phyloP scores from a whole-genome alignment of 202 grass and related monocot genomes.

The Panicum virgatum region DNA sequence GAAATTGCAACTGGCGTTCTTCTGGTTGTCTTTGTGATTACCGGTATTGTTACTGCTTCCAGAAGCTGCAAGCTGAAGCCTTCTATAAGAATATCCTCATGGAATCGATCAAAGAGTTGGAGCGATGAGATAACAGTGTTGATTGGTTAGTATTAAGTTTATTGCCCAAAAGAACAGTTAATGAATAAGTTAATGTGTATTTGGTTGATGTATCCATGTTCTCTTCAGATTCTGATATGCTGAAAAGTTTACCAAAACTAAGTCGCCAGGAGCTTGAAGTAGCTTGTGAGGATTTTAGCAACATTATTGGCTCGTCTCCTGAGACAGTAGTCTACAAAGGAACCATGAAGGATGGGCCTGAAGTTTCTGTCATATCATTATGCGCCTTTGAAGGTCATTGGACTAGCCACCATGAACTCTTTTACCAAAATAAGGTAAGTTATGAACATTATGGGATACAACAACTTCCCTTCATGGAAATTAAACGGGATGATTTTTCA shows the following conservation, averaged over 20 bases:
- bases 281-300: slow-evolving; percentile 99
- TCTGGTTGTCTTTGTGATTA: slow-evolving; percentile 67
- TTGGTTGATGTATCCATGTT: slow-evolving; percentile 13
- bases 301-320: slow-evolving; percentile 86
- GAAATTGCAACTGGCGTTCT: slow-evolving; percentile 90
- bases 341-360: slow-evolving; percentile 82
- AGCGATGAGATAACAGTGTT: slow-evolving; percentile 74
- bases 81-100: slow-evolving; percentile 64
- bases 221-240: slow-evolving; percentile 70
- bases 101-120: slow-evolving; percentile 70
- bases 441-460: neutral
- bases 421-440: slow-evolving; percentile 84
- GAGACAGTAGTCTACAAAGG: slow-evolving; percentile 92
- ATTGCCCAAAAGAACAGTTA: neutral
- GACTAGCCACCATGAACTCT: slow-evolving; percentile 83
- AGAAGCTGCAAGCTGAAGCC: slow-evolving; percentile 77
- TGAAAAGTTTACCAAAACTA: slow-evolving; percentile 77
- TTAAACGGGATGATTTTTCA: slow-evolving; percentile 21
- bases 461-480: neutral
- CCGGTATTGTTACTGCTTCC: slow-evolving; percentile 63
- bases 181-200: neutral
- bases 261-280: slow-evolving; percentile 86
- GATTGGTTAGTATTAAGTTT: slow-evolving; percentile 50
- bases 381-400: slow-evolving; percentile 77
- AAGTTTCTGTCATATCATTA: slow-evolving; percentile 87